phyloP scores from a whole-genome alignment of 2,329 filamentous ascomycete genomes.

The Cladosporium sp. region DNA sequence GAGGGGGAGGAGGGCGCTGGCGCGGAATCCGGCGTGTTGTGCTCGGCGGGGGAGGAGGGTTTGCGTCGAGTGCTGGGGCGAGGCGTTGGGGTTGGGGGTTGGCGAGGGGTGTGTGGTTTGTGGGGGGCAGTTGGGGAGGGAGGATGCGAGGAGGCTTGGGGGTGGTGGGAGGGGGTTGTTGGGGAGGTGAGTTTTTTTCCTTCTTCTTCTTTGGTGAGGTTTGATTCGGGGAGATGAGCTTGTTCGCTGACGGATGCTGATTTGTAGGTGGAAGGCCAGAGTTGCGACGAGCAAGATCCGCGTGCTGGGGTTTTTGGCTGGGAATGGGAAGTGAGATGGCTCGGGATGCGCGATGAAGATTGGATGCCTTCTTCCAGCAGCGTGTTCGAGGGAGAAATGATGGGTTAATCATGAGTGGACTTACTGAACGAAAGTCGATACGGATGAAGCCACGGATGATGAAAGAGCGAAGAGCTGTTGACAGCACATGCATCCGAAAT shows the following conservation, averaged over 20 bases:
- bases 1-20: neutral
- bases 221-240: neutral
- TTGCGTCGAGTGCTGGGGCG: constrained; percentile 4
- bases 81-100: neutral
- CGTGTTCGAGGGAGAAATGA: too few relatives aligned
- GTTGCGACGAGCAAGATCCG: neutral
- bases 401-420: too few relatives aligned
- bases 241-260: neutral
- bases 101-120: constrained; percentile 1
- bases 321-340: too few relatives aligned
- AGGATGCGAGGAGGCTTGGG: constrained; percentile 9
- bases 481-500: too few relatives aligned
- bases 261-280: neutral
- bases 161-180: neutral
- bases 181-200: neutral
- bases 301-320: neutral
- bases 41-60: neutral
- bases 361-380: too few relatives aligned
- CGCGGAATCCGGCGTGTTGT: constrained; percentile 3
- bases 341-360: too few relatives aligned
- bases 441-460: too few relatives aligned
- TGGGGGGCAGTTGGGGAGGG: neutral
- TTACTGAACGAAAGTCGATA: too few relatives aligned
- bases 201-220: neutral
- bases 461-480: too few relatives aligned